Evolutionary conservation across 768 basidiomycete species (phyloP).

Genomic region (Mycena indigotica): DNA sequence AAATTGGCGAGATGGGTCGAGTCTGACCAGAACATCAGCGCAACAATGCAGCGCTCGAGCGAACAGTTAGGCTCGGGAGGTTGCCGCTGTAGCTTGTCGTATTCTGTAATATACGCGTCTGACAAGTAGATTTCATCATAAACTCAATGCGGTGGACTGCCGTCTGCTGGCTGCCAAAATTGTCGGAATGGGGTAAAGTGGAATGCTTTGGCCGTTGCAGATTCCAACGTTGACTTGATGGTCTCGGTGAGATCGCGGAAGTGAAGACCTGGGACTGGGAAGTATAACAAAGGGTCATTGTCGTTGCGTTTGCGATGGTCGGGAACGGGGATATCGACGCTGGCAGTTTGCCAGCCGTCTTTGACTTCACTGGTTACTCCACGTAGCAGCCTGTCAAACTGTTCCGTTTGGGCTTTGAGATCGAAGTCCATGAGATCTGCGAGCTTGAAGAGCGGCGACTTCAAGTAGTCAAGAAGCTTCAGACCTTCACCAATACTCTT

Average conservation of each 20-base stretch:
- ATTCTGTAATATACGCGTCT: slow-evolving; percentile 19
- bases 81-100: slow-evolving; percentile 17
- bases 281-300: slow-evolving; percentile 4
- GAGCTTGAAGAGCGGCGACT: slow-evolving; percentile 13
- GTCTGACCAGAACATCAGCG: slow-evolving; percentile 38
- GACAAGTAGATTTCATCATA: slow-evolving; percentile 27
- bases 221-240: slow-evolving; percentile 2
- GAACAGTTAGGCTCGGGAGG: slow-evolving; percentile 13
- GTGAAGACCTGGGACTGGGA: slow-evolving; percentile 9
- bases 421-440: slow-evolving; percentile 9
- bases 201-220: slow-evolving; percentile 4
- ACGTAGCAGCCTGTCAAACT: neutral
- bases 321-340: slow-evolving; percentile 23
- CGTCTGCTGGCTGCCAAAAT: slow-evolving; percentile 16
- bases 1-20: slow-evolving; percentile 38
- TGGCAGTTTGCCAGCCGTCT: slow-evolving; percentile 14
- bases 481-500: slow-evolving; percentile 10
- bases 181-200: slow-evolving; percentile 26
- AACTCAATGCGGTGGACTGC: slow-evolving; percentile 14
- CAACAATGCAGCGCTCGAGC: slow-evolving; percentile 23
- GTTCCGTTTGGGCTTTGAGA: neutral
- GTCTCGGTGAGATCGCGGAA: slow-evolving; percentile 15
- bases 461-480: slow-evolving; percentile 10
- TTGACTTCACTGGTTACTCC: neutral
- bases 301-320: slow-evolving; percentile 11